A percentile compares a stretch with the other conserved stretches of the same genome.
Evolutionary conservation across 805 yeast genomes (phyloP).

Genomic region (Wickerhamiella nectarea): DNA sequence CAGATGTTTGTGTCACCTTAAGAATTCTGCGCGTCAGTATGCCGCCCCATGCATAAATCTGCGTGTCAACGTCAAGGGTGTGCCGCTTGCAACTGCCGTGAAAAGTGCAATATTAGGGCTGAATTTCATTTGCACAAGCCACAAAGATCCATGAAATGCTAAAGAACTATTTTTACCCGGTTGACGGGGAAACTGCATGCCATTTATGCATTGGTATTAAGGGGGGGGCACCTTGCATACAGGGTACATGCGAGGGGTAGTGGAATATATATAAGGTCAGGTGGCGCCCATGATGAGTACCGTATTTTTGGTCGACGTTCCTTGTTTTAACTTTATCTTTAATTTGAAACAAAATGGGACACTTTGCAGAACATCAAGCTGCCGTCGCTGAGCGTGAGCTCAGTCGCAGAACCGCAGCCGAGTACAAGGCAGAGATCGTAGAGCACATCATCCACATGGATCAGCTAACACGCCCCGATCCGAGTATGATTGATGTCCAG

Average conservation of each 20-base stretch:
- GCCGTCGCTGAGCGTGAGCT: conserved; percentile 14
- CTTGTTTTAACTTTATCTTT: neutral
- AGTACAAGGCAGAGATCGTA: conserved; percentile 28
- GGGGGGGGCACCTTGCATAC: conserved; percentile 7
- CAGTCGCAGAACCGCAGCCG: conserved; percentile 21
- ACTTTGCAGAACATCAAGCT: conserved; percentile 7
- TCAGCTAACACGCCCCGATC: conserved; percentile 34
- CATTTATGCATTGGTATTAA: conserved; percentile 3
- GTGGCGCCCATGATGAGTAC: neutral
- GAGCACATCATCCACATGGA: conserved; percentile 27
- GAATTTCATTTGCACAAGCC: neutral
- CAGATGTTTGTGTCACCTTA: no score
- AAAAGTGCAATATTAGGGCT: neutral
- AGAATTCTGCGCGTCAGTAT: no score
- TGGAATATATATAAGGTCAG: conserved; percentile 5
- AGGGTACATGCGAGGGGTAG: conserved; percentile 6
- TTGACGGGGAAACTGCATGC: conserved; percentile 10
- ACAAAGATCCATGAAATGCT: neutral
- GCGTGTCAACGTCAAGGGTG: neutral
- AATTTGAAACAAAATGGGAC: conserved; percentile 2
- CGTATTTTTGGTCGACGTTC: conserved; percentile 1
- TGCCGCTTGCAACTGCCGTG: neutral
- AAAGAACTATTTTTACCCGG: neutral
- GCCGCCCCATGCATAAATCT: neutral
- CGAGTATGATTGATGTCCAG: conserved; percentile 61